Evolutionary conservation across 2,329 filamentous ascomycete genomes (phyloP).

Genomic region (Hirsutella rhossiliensis): DNA sequence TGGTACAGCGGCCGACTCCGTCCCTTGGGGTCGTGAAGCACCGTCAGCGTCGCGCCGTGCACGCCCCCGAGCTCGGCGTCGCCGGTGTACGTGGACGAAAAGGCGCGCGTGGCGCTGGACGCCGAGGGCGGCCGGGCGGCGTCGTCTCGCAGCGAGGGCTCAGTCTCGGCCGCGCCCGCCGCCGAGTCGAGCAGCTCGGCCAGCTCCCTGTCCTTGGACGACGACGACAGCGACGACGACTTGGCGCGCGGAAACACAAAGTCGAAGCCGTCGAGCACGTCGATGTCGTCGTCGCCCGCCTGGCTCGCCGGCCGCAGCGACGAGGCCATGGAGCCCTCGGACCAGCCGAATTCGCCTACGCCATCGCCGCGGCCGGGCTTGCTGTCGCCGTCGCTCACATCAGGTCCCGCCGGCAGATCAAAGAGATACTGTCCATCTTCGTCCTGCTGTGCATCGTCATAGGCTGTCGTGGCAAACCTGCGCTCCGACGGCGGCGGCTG

Average conservation of each 20-base stretch:
- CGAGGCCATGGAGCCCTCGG: too few relatives aligned
- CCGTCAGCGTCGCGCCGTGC: conserved; percentile 22
- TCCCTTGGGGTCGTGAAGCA: conserved; percentile 19
- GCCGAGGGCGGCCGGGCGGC: conserved; percentile 1
- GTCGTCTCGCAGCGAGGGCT: conserved; percentile 6
- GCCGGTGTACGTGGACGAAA: conserved; percentile 24
- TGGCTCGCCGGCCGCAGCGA: conserved; percentile 3
- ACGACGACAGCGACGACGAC: too few relatives aligned
- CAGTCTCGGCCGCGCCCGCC: conserved; percentile 12
- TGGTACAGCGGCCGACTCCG: conserved; percentile 23
- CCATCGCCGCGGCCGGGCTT: background rate
- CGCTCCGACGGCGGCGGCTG: background rate
- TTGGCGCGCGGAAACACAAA: conserved; percentile 12
- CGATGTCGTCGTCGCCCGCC: conserved; percentile 12
- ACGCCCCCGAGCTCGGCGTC: conserved; percentile 22
- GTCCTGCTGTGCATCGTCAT: background rate
- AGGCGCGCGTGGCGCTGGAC: conserved; percentile 14
- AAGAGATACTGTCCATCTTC: background rate
- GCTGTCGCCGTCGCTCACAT: background rate
- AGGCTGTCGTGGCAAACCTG: background rate
- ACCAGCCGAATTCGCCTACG: background rate
- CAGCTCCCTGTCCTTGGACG: conserved; percentile 11
- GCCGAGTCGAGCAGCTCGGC: conserved; percentile 14
- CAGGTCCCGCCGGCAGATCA: background rate
- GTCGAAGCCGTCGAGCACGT: conserved; percentile 16